These are phyloP conservation scores for Penicillium psychrosexuale DNA, from an alignment of 2,329 filamentous ascomycete species.

Conservation along the genomic window DNA sequence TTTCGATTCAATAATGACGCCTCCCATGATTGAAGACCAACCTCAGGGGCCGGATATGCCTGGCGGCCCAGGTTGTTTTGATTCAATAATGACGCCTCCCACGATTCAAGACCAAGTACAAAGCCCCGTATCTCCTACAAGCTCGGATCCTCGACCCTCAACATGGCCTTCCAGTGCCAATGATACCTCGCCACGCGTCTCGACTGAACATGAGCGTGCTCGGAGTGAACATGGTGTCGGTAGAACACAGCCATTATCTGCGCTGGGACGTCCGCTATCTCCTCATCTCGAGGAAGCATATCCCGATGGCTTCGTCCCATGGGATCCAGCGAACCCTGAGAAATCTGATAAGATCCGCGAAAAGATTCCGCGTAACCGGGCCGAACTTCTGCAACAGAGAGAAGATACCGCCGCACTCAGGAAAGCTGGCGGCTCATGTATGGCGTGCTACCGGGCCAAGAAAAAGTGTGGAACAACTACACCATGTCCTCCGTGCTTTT, in stretches of 20 bases:
- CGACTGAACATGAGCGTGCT: background rate
- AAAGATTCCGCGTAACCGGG: constrained; percentile 6
- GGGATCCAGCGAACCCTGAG: constrained; percentile 15
- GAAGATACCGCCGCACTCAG: constrained; percentile 19
- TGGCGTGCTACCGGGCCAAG: constrained; percentile 29
- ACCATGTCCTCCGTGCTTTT: constrained; percentile 22
- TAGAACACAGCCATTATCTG: background rate
- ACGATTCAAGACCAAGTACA: background rate
- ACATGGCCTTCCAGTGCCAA: background rate
- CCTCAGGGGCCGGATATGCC: background rate
- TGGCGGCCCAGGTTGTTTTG: background rate
- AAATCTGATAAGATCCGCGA: constrained; percentile 4
- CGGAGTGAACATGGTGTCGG: background rate
- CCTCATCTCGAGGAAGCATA: no score
- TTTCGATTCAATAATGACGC: background rate
- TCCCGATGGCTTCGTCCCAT: constrained; percentile 6
- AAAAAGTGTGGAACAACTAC: constrained; percentile 23
- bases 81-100: background rate
- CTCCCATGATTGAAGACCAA: background rate
- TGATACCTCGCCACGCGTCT: no score
- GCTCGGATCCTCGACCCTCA: background rate
- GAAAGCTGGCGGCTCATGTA: constrained; percentile 27
- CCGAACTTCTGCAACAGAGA: constrained; percentile 16
- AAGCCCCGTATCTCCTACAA: background rate
- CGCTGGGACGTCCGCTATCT: background rate